Evolutionary conservation across 1,139 yeast species (phyloP), one percentile per base, ranked within the genome.

Genomic region (Hansenula anomala): DNA sequence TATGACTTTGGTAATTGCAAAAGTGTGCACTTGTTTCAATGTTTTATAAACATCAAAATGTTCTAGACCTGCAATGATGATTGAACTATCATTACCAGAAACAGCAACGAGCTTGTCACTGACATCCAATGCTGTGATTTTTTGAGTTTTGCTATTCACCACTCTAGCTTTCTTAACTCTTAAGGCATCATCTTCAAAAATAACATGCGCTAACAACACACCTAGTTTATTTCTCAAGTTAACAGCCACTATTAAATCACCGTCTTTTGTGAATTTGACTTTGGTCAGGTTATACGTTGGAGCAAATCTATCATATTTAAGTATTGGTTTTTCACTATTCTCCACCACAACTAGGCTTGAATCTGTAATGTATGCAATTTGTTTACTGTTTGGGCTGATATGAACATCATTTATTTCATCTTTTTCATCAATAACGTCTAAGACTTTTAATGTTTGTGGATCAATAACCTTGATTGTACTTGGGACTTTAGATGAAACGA

Each of bases 1-100:
- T 0, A 78, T 68, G 11, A 87, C 75, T 36, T 77, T 72, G 0
- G 97, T 90, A 38, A 90, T 80, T 11, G 96, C 92, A 60, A 87
- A 85, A 9, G 73, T 67, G 58, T 90, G 97, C 36, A 82, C 79
- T 44, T 81, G 74, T 37, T 71, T 70, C 44, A 80, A 66, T 7
- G 71, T 62, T 42, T 72, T 73, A 32, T 79, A 53, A 11, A 70
- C 62, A 36, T 70, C 67, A 41, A 86, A 72, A 46, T 70, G 75
- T 15, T 70, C 66, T 20, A 74, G 63, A 33, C 73, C 73, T 7
- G 80, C 61, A 12, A 85, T 54, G 1, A 77, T 65, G 18, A 89
- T 67, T 1, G 95, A 78, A 45, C 78, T 73, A 49, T 87, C 92
- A 46, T 86, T 83, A 1, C 92, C 86, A 0, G 94, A 87, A 19